These are phyloP conservation scores for Fusarium camptoceras DNA, from an alignment of 2,329 filamentous ascomycete genomes.

Conservation along the genomic window DNA sequence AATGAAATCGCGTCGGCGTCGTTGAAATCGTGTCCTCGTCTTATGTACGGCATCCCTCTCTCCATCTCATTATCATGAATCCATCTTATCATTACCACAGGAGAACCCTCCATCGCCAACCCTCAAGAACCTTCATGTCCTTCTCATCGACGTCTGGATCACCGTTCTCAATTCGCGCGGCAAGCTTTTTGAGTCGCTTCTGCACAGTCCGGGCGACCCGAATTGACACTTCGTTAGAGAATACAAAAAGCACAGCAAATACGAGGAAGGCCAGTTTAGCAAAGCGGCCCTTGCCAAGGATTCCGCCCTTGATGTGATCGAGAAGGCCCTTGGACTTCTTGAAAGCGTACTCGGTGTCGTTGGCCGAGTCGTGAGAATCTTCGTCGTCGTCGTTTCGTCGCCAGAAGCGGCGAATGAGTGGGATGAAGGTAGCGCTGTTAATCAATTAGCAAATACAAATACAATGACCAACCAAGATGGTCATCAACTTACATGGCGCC, in stretches of 20 bases:
- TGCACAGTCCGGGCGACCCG: slow-evolving; percentile 65
- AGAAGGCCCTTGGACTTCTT: slow-evolving; percentile 62
- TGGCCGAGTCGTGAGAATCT: slow-evolving; percentile 54
- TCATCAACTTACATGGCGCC: slow-evolving; percentile 59
- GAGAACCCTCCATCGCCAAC: slow-evolving; percentile 69
- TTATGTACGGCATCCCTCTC: slow-evolving; percentile 37
- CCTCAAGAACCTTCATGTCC: slow-evolving; percentile 62
- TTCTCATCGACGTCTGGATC: slow-evolving; percentile 59
- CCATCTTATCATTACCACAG: slow-evolving; percentile 53
- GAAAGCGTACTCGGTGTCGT: slow-evolving; percentile 70
- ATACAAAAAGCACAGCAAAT: slow-evolving; percentile 68
- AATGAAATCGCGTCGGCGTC: slow-evolving; percentile 43
- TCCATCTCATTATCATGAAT: not conserved
- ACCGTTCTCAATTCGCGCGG: slow-evolving; percentile 60
- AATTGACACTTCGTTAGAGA: slow-evolving; percentile 68
- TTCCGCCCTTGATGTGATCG: slow-evolving; percentile 59
- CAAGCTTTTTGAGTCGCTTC: slow-evolving; percentile 62
- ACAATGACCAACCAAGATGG: slow-evolving; percentile 6
- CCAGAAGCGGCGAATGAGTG: slow-evolving; percentile 64
- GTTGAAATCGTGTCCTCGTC: slow-evolving; percentile 50
- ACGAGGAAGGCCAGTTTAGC: slow-evolving; percentile 66
- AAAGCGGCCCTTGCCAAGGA: slow-evolving; percentile 58
- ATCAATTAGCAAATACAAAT: slow-evolving; percentile 11
- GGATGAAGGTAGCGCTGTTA: slow-evolving; percentile 63
- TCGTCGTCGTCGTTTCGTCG: slow-evolving; percentile 56